phyloP scores from a whole-genome alignment of 202 grass and related monocot genomes.

The Zizania palustris region DNA sequence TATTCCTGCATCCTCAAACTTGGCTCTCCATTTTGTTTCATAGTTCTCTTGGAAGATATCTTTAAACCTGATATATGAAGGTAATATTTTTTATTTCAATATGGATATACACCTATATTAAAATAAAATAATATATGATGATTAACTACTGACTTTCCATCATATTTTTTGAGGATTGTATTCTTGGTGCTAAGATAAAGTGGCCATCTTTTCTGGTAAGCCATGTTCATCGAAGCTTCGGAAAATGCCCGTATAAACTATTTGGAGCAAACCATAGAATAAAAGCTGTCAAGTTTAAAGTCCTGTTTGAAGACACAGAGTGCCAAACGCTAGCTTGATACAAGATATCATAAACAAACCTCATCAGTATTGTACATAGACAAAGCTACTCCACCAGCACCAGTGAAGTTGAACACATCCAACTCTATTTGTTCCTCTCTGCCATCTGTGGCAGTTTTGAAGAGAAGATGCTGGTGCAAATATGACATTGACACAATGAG shows the following conservation, averaged over 20 bases:
- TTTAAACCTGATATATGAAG: conserved; percentile 53
- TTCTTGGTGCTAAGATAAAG: conserved; percentile 92
- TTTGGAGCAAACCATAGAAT: conserved; percentile 36
- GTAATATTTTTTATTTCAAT: neutral
- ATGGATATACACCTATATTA: neutral
- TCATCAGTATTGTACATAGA: conserved; percentile 84
- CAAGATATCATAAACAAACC: conserved; percentile 40
- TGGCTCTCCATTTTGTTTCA: conserved; percentile 64
- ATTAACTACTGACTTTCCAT: conserved; percentile 58
- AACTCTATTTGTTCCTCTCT: conserved; percentile 64
- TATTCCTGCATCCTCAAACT: conserved; percentile 69
- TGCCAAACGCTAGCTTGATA: conserved; percentile 19
- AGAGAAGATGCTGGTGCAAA: conserved; percentile 1
- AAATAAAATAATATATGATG: neutral
- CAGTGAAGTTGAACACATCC: conserved; percentile 73
- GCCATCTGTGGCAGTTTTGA: conserved; percentile 53
- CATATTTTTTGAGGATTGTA: conserved; percentile 87
- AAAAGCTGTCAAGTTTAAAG: conserved; percentile 23
- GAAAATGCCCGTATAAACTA: conserved; percentile 73
- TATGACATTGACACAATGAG: conserved; percentile 1
- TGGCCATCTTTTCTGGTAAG: conserved; percentile 80
- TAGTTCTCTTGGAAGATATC: conserved; percentile 84
- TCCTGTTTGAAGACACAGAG: neutral
- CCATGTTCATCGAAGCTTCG: conserved; percentile 70
- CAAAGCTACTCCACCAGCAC: conserved; percentile 73